phyloP scores from a whole-genome alignment of 2,329 filamentous ascomycete species.

The Kalmusia sp. region DNA sequence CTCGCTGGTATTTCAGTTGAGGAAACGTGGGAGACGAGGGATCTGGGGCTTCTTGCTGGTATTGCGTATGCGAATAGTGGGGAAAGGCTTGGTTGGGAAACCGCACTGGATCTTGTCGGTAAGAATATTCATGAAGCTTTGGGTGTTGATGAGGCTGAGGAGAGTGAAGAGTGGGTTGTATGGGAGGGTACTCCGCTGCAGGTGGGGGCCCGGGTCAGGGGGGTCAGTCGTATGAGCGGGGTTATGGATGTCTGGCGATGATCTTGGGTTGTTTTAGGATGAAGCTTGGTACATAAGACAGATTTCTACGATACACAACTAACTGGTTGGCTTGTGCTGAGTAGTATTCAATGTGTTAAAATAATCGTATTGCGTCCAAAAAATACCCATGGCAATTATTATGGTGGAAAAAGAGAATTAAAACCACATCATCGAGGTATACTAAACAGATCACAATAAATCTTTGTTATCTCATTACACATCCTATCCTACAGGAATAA shows the following conservation, averaged over 20 bases:
- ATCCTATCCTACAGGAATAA: too few relatives aligned
- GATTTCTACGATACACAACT: too few relatives aligned
- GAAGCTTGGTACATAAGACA: too few relatives aligned
- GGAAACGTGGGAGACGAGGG: constrained; percentile 68
- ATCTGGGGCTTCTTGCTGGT: constrained; percentile 67
- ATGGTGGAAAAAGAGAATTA: too few relatives aligned
- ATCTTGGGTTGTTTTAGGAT: too few relatives aligned
- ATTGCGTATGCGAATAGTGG: constrained; percentile 65
- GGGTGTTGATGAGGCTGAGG: constrained; percentile 49
- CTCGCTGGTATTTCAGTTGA: constrained; percentile 64
- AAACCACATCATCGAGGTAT: too few relatives aligned
- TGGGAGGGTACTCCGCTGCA: constrained; percentile 69
- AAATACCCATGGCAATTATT: too few relatives aligned
- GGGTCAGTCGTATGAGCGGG: constrained; percentile 14
- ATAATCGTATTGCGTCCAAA: too few relatives aligned
- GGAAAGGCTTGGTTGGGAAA: constrained; percentile 61
- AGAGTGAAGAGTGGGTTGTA: constrained; percentile 62
- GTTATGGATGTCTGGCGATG: constrained; percentile 17
- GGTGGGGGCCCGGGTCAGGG: constrained; percentile 61
- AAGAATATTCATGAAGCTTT: constrained; percentile 65
- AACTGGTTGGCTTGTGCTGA: too few relatives aligned
- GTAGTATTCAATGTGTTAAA: too few relatives aligned
- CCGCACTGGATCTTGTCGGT: constrained; percentile 65
- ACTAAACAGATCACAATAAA: too few relatives aligned
- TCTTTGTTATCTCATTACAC: too few relatives aligned